A percentile compares a stretch with the other conserved stretches of the same genome.
Evolutionary conservation across 805 yeast species (phyloP).

Genomic region (Priceomyces fermenticarens): DNA sequence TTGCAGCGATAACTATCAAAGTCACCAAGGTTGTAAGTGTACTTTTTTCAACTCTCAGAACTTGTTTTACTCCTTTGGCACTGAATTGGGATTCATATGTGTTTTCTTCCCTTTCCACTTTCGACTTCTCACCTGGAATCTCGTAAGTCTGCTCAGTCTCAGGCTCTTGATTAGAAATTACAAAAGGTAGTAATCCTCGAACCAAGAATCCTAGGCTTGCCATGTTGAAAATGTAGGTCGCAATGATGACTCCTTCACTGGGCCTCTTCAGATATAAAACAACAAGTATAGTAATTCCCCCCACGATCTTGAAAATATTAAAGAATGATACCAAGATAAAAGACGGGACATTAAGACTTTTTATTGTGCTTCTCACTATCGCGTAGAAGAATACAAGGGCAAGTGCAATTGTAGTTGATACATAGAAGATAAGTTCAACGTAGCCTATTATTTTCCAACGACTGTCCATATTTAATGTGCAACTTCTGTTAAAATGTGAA

Average conservation of each 20-base stretch:
- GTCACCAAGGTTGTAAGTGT: background rate
- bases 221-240: slow-evolving; percentile 13
- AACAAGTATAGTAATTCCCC: slow-evolving; percentile 10
- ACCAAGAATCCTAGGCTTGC: slow-evolving; percentile 13
- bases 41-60: too few species aligned
- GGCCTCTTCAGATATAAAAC: slow-evolving; percentile 6
- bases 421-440: background rate
- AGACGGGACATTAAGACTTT: slow-evolving; percentile 3
- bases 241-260: slow-evolving; percentile 8
- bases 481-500: background rate
- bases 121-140: too few species aligned
- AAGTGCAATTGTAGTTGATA: background rate
- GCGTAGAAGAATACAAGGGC: background rate
- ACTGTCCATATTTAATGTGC: background rate
- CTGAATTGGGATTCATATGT: too few species aligned
- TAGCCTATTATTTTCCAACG: slow-evolving; percentile 1
- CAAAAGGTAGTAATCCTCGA: background rate
- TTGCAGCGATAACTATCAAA: background rate
- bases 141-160: too few species aligned
- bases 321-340: slow-evolving; percentile 6
- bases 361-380: background rate
- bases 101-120: background rate
- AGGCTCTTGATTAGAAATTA: background rate
- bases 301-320: slow-evolving; percentile 9
- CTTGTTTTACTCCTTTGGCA: too few species aligned